Evolutionary conservation across 164 flowering plant species (phyloP).

Genomic region (Vitis rotundifolia): DNA sequence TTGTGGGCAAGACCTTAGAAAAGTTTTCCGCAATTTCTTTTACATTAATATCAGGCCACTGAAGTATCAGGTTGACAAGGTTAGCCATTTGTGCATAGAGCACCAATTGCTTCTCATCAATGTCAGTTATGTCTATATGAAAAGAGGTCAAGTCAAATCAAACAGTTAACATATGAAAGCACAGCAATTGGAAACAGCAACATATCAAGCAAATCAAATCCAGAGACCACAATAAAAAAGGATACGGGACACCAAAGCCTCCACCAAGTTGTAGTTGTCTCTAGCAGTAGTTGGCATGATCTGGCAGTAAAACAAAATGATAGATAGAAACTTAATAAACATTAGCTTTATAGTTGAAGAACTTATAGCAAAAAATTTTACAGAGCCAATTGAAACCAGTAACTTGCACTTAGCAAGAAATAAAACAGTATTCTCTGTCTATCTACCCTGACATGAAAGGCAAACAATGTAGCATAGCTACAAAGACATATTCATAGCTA

Average conservation of each 20-base stretch:
- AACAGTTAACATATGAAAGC: conserved; percentile 13
- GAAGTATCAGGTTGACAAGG: conserved; percentile 79
- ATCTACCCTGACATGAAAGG: not conserved
- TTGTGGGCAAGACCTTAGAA: conserved; percentile 65
- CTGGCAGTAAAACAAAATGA: conserved; percentile 37
- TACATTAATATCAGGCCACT: conserved; percentile 55
- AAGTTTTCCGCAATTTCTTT: conserved; percentile 89
- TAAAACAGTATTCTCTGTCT: too few relatives aligned
- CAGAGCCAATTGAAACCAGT: not conserved
- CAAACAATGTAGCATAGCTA: not conserved
- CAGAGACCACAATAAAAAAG: conserved; percentile 29
- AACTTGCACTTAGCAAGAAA: not conserved
- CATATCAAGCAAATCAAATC: not conserved
- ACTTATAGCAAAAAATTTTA: not conserved
- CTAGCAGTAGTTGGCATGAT: conserved; percentile 50
- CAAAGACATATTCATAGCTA: not conserved
- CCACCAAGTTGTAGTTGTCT: conserved; percentile 75
- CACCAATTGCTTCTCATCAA: conserved; percentile 77
- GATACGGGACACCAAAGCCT: conserved; percentile 91
- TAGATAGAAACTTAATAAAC: not conserved
- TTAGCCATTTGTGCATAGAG: conserved; percentile 97
- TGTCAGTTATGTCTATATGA: conserved; percentile 66
- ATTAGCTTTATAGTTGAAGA: not conserved
- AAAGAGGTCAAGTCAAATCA: conserved; percentile 30
- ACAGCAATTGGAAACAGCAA: not conserved